Evolutionary conservation across 148 eudicot genomes (phyloP), one percentile per base, ranked within the genome.

Genomic region (Rhododendron williamsianum): DNA sequence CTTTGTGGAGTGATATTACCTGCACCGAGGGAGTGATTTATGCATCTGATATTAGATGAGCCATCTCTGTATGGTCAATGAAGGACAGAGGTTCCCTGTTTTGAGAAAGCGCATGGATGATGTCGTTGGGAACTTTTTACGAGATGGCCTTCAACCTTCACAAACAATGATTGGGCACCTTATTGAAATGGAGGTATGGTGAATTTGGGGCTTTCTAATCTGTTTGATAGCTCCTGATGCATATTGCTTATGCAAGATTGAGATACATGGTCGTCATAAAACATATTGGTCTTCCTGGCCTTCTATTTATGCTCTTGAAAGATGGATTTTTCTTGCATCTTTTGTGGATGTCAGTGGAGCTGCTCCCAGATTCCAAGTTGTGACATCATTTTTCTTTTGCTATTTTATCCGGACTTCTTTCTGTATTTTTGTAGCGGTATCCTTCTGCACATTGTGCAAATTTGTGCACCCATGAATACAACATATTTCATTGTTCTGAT

Each of bases 161-260:
- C 87, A 92, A 87, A 92, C 89, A 82, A 95, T 96, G 92, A 93
- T 96, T 82, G 93, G 95, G 8, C 96, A 94, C 88, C 90, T 95
- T 63, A 89, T 96, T 88, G 95, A 95, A 86, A 96, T 95, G 98
- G 98, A 95, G 99, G 99, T 97, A 93, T 80, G 85, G 77, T 74
- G 69, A 30, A 56, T 33, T 35, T 82, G 52, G 16, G 52, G 8
- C 30, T 74, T 48, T 35, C 80, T 33, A 67, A 33, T 65, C 9
- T 52, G 46, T 16, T 36, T 60, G 78, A 13, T 35, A 41, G 58
- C n/a, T 72, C 48, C 67, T 33, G 48, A 33, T 33, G 73, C 65
- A 18, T 36, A 84, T 52, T 25, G 80, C 11, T 23, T 63, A 23
- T 63, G 11, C 69, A 21, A 7, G 25, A 63, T 63, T 63, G 69